A percentile compares a stretch with the other conserved stretches of the same genome.
Conservation (phyloP, 257 asterid species). For the Solanum chiquidenum region DNA sequence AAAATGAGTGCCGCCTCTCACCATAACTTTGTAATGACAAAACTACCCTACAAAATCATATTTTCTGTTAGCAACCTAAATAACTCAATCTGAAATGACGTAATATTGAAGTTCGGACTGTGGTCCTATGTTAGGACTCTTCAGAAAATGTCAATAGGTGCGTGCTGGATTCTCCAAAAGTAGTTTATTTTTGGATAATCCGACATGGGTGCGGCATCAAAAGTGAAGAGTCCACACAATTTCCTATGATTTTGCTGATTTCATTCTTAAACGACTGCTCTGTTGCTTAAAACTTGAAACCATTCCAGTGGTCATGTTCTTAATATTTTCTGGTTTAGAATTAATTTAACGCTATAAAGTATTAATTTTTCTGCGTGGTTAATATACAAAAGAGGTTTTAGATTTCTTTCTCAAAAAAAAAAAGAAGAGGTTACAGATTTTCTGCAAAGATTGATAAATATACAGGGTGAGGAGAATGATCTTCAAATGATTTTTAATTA, state of each 20-base stretch:
- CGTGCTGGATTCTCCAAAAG: background rate
- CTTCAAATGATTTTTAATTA: background rate
- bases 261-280: background rate
- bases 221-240: background rate
- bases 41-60: background rate
- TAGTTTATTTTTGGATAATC: background rate
- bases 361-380: background rate
- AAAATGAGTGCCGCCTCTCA: background rate
- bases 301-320: background rate
- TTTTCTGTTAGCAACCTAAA: background rate
- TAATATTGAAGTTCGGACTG: background rate
- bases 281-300: background rate
- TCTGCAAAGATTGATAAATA: background rate
- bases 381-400: background rate
- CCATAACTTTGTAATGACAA: background rate
- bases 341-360: background rate
- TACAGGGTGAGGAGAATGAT: background rate
- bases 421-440: background rate
- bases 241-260: background rate
- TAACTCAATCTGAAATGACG: background rate
- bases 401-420: background rate
- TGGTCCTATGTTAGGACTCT: no score
- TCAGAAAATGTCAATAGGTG: background rate
- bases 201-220: background rate
- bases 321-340: background rate